A percentile compares a stretch with the other conserved stretches of the same genome.
These are phyloP conservation scores for Collybiopsis luxurians DNA, from an alignment of 768 basidiomycete species.

Conservation along the genomic window DNA sequence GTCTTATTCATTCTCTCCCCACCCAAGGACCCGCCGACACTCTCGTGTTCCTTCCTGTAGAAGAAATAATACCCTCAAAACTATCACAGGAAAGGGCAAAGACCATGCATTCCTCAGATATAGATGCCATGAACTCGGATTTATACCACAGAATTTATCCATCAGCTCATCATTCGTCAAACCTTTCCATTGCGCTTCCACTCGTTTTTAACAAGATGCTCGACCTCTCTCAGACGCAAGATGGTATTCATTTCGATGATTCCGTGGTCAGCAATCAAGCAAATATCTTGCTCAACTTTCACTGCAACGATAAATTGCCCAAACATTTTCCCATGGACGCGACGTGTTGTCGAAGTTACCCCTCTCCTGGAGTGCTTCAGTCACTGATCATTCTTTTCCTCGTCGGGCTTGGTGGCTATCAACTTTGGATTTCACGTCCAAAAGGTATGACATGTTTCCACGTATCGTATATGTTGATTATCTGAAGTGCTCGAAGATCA, in stretches of 20 bases:
- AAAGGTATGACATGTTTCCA: neutral
- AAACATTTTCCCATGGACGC: slow-evolving; percentile 66
- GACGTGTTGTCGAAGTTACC: slow-evolving; percentile 81
- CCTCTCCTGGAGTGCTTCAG: slow-evolving; percentile 58
- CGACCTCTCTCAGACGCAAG: slow-evolving; percentile 69
- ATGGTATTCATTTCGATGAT: slow-evolving; percentile 81
- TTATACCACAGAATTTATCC: slow-evolving; percentile 64
- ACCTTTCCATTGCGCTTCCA: slow-evolving; percentile 55
- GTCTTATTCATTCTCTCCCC: slow-evolving; percentile 50
- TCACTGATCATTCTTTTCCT: slow-evolving; percentile 45
- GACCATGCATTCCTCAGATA: slow-evolving; percentile 74
- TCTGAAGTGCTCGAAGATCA: neutral
- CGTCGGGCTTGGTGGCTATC: slow-evolving; percentile 50
- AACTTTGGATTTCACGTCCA: slow-evolving; percentile 30
- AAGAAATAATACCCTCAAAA: slow-evolving; percentile 64
- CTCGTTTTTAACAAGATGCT: slow-evolving; percentile 81
- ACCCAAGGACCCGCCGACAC: slow-evolving; percentile 57
- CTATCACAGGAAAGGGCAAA: slow-evolving; percentile 59
- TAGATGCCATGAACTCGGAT: slow-evolving; percentile 91
- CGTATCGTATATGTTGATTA: neutral
- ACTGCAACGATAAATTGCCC: slow-evolving; percentile 72
- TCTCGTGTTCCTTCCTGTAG: slow-evolving; percentile 76
- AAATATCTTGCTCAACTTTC: slow-evolving; percentile 72
- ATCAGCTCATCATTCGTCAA: slow-evolving; percentile 15
- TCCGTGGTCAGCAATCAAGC: slow-evolving; percentile 65